Percentiles rank a stretch among this genome's conserved stretches.
Evolutionary conservation across 495 filamentous ascomycete genomes (phyloP).

Genomic region (Penicillium paxilli): DNA sequence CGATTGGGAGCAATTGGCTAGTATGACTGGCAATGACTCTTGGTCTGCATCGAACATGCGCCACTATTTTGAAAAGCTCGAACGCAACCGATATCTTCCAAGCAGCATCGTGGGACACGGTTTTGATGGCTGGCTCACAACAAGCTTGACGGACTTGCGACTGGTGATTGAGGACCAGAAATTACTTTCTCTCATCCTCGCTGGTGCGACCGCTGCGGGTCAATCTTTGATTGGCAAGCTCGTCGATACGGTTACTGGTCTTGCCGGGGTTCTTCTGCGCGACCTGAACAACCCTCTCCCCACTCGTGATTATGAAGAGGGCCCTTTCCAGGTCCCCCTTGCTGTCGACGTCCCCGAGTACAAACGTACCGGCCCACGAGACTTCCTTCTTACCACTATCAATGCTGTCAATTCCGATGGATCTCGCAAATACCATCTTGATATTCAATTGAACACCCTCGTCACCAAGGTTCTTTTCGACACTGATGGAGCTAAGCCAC

Average conservation of each 20-base stretch:
- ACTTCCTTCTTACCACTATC: slow-evolving; percentile 51
- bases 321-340: slow-evolving; percentile 55
- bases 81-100: slow-evolving; percentile 53
- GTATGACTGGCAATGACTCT: slow-evolving; percentile 38
- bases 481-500: slow-evolving; percentile 37
- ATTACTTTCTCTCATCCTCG: slow-evolving; percentile 48
- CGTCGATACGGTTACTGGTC: slow-evolving; percentile 35
- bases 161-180: slow-evolving; percentile 52
- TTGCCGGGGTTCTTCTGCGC: slow-evolving; percentile 44
- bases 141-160: slow-evolving; percentile 45
- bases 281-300: slow-evolving; percentile 52
- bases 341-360: slow-evolving; percentile 40
- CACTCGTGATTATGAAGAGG: slow-evolving; percentile 33
- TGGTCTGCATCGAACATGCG: slow-evolving; percentile 42
- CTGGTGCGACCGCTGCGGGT: slow-evolving; percentile 46
- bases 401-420: slow-evolving; percentile 54
- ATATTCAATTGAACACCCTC: slow-evolving; percentile 57
- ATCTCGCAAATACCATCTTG: slow-evolving; percentile 55
- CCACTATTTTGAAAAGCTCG: slow-evolving; percentile 42
- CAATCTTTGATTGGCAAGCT: slow-evolving; percentile 36
- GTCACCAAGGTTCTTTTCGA: slow-evolving; percentile 63
- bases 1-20: slow-evolving; percentile 46
- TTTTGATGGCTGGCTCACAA: slow-evolving; percentile 56
- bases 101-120: slow-evolving; percentile 52
- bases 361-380: slow-evolving; percentile 49